Evolutionary conservation across 1,139 yeast species (phyloP), one percentile per base, ranked within the genome.

Genomic region (Yamadazyma atmosphaerica): DNA sequence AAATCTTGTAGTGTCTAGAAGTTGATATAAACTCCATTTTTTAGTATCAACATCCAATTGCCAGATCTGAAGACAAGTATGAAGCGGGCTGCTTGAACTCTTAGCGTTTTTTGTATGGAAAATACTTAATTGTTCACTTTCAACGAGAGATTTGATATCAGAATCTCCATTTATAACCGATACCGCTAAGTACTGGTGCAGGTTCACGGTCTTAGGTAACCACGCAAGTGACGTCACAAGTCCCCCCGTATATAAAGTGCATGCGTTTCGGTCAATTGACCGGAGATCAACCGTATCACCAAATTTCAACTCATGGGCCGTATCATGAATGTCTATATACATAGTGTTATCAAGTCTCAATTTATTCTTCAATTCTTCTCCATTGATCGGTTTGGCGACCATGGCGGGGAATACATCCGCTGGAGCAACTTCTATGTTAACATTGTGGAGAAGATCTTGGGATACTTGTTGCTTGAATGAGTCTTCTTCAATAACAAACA

Each of bases 241-340:
- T 0, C 83, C 83, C 1, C 87, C 87, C 0, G 74, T 61, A 46
- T 79, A 77, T 11, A 75, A 42, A 0, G 74, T 62, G n/a, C 64
- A 52, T 0, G 79, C 83, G 16, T 56, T 56, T 43, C 85, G 57
- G 4, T 59, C 49, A 9, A 51, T 35, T 1, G 47, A 38, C 14
- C 27, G 12, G 11, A 42, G 35, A 26, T 33, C 32, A 22, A 35
- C 33, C 10, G 29, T 11, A 14, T 32, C 27, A 4, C 36, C 36
- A 3, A 32, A 13, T 5, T 13, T n/a, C 13, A 43, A 26, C 12
- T 33, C 7, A 11, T 17, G 4, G 13, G 16, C 12, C 3, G 27
- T 13, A 4, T 13, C 34, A 9, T 23, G 17, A 12, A 32, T 23
- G 14, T 21, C 28, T 3, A 21, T 14, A 4, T 13, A 4, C 7